phyloP scores from a whole-genome alignment of 1,139 yeast genomes.

The Candida sanyaensis region DNA sequence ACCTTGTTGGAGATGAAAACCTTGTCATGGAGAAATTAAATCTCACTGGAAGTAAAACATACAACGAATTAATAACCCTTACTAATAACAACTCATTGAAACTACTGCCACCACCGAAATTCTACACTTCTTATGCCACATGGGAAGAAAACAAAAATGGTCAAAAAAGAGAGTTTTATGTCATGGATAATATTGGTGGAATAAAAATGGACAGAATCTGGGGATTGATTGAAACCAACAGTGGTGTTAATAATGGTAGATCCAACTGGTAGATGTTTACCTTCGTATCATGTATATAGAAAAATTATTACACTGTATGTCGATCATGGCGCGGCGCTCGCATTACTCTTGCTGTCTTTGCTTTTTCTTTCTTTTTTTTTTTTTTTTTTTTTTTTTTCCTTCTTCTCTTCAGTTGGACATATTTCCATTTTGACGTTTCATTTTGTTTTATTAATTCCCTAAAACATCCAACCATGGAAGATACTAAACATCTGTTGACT shows the following conservation, averaged over 20 bases:
- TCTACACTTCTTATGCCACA: slow-evolving; percentile 55
- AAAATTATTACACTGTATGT: neutral
- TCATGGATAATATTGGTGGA: slow-evolving; percentile 78
- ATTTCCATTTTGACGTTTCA: too few relatives aligned
- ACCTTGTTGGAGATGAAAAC: slow-evolving; percentile 59
- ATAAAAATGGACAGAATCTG: slow-evolving; percentile 80
- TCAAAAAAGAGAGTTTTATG: slow-evolving; percentile 48
- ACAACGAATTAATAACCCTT: slow-evolving; percentile 58
- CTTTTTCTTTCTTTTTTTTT: neutral
- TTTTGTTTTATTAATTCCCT: too few relatives aligned
- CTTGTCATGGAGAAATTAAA: slow-evolving; percentile 70
- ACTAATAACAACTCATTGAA: slow-evolving; percentile 43
- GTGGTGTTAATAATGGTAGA: slow-evolving; percentile 71
- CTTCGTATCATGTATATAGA: neutral
- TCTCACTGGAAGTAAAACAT: slow-evolving; percentile 65
- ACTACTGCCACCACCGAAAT: slow-evolving; percentile 31
- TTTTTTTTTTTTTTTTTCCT: too few relatives aligned
- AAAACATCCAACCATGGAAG: too few relatives aligned
- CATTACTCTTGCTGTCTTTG: neutral
- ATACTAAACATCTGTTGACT: neutral
- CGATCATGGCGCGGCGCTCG: neutral
- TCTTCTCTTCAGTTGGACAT: too few relatives aligned
- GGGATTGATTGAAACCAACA: slow-evolving; percentile 72
- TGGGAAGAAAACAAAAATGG: slow-evolving; percentile 51
- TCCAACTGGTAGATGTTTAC: slow-evolving; percentile 11